Conservation (phyloP, 306 rosid species). For the Aeschynomene evenia region DNA sequence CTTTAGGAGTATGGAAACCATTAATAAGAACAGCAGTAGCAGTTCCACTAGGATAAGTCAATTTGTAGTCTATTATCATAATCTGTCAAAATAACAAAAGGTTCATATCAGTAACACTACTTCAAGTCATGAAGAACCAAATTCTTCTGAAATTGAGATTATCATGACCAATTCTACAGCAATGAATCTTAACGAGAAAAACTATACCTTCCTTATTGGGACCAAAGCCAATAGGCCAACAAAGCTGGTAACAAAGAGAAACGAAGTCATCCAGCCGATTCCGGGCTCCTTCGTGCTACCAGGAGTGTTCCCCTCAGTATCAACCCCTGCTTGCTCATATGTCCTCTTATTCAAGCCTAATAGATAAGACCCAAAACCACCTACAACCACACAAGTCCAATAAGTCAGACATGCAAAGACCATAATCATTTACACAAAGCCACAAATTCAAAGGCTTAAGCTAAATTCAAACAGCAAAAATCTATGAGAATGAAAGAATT, state of each 20-base stretch:
- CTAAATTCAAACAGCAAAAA: background rate
- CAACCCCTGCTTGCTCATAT: constrained; percentile 84
- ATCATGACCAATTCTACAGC: constrained; percentile 3
- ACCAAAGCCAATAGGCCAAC: constrained; percentile 92
- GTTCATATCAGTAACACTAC: constrained; percentile 18
- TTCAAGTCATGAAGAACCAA: constrained; percentile 9
- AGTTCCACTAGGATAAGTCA: constrained; percentile 94
- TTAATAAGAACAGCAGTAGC: constrained; percentile 98
- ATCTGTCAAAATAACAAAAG: constrained; percentile 58
- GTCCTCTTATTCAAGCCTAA: constrained; percentile 77
- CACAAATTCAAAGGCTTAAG: background rate
- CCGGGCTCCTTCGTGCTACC: constrained; percentile 85
- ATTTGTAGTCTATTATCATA: constrained; percentile 90
- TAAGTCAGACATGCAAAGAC: background rate
- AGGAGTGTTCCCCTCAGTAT: constrained; percentile 72
- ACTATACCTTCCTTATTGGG: constrained; percentile 83
- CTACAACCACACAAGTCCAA: constrained; percentile 44
- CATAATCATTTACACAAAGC: background rate
- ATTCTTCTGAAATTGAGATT: background rate
- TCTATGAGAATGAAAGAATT: too few relatives aligned
- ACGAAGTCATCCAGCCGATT: constrained; percentile 90
- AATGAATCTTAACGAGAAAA: background rate
- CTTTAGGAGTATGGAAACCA: constrained; percentile 91
- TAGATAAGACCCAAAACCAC: constrained; percentile 97
- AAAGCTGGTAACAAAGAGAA: constrained; percentile 88